Conservation (phyloP, 2,329 filamentous ascomycete genomes). For the Venturia aucupariae region DNA sequence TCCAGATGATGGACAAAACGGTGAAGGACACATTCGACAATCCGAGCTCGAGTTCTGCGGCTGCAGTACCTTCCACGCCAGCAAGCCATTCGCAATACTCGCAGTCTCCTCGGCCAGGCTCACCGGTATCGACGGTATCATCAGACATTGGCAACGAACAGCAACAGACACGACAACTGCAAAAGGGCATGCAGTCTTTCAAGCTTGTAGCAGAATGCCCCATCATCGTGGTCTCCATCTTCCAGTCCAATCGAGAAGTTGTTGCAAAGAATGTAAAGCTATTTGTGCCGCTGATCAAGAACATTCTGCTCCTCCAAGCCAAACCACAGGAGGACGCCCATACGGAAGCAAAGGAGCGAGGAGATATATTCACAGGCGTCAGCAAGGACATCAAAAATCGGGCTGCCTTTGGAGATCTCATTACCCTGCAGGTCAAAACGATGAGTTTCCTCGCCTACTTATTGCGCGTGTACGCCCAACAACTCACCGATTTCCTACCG, state of each 20-base stretch:
- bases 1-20: conserved; percentile 87
- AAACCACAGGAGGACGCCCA: conserved; percentile 91
- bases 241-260: conserved; percentile 77
- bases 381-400: conserved; percentile 90
- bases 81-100: conserved; percentile 53
- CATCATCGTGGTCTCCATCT: conserved; percentile 97
- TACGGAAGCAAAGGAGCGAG: conserved; percentile 67
- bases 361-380: conserved; percentile 82
- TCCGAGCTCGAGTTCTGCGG: conserved; percentile 16
- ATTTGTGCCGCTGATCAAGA: conserved; percentile 91
- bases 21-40: conserved; percentile 94
- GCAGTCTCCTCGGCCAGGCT: conserved; percentile 81
- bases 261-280: conserved; percentile 79
- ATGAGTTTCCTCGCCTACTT: conserved; percentile 98
- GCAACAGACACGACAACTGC: conserved; percentile 68
- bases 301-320: conserved; percentile 78
- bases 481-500: conserved; percentile 79
- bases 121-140: conserved; percentile 65
- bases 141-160: conserved; percentile 74
- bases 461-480: conserved; percentile 75
- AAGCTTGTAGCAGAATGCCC: conserved; percentile 96
- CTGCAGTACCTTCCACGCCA: conserved; percentile 55
- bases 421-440: conserved; percentile 96
- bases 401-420: conserved; percentile 91
- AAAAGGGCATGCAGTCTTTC: conserved; percentile 97